Base-by-base conservation (phyloP, 2,329 filamentous ascomycete species). In the Triangularia setosa region DNA sequence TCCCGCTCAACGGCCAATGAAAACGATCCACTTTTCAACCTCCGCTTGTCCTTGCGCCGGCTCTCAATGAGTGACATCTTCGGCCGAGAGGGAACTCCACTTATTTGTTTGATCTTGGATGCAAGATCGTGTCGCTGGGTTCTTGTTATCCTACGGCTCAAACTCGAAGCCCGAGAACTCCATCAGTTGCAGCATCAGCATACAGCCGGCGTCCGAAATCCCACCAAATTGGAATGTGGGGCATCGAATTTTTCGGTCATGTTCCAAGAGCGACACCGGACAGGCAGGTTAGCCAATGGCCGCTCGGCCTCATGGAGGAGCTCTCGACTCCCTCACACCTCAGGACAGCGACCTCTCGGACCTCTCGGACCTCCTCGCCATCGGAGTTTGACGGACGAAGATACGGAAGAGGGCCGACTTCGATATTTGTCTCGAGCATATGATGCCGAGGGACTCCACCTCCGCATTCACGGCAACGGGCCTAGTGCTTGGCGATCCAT, bases 1-100 rank as follows among this genome's bases (percentile, higher is more conserved):
- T 70, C 61, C 68, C 68, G 65, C 59, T 58, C 11, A 4, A 23
- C 12, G 35, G 35, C 35, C 35, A 44, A 44, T 44, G 35, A 44
- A 44, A 44, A 6, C n/a, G 35, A 44, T 44, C 58, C 30, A 60
- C 58, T 60, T 52, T 16, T 21, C 33, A 27, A 48, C 24, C 25
- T 48, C 44, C 24, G 35, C n/a, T 4, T 44, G 35, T 18, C 35
- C 35, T 44, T 44, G n/a, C n/a, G 16, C 14, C 16, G 35, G 35
- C 5, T n/a, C 4, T 44, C 35, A 7, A 18, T 11, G 35, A 44
- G 35, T 44, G 35, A 44, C 35, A 16, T 44, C 35, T 44, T 44
- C 35, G 35, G 35, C 35, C 35, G 35, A 44, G 35, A 18, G 35
- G 35, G 35, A 44, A 44, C 30, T 33, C 30, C 5, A 21, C 5